These are phyloP conservation scores for Podospora australis DNA, from an alignment of 495 filamentous ascomycete genomes.

Conservation along the genomic window DNA sequence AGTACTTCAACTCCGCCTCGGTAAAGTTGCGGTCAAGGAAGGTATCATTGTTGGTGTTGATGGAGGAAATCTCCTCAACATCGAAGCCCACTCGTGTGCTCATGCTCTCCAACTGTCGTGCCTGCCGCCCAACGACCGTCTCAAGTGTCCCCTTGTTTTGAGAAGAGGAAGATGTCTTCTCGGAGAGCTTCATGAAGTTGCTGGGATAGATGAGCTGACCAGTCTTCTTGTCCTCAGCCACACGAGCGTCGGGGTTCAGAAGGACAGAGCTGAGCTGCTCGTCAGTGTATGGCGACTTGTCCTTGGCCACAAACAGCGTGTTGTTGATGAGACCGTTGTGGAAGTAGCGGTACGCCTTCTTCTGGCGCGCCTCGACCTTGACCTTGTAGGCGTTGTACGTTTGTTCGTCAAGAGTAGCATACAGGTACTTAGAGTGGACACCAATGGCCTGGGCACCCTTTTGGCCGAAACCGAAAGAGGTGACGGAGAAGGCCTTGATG, in stretches of 20 bases:
- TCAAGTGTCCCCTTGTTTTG: conserved; percentile 59
- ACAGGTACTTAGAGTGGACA: conserved; percentile 94
- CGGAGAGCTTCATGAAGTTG: conserved; percentile 51
- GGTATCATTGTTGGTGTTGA: conserved; percentile 88
- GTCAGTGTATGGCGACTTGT: conserved; percentile 79
- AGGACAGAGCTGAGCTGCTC: conserved; percentile 81
- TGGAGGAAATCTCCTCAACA: conserved; percentile 73
- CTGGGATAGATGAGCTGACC: conserved; percentile 65
- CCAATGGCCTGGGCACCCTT: conserved; percentile 97
- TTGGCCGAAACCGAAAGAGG: conserved; percentile 98
- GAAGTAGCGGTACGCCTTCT: conserved; percentile 97
- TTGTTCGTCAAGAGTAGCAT: conserved; percentile 81
- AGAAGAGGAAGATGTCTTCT: conserved; percentile 28
- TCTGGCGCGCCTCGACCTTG: conserved; percentile 88
- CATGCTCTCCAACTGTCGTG: conserved; percentile 57
- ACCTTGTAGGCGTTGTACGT: conserved; percentile 74
- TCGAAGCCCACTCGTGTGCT: conserved; percentile 90
- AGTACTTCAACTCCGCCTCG: conserved; percentile 71
- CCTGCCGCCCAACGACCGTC: conserved; percentile 49
- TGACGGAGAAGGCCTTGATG: conserved; percentile 96
- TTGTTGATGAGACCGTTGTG: conserved; percentile 97
- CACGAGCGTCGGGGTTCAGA: conserved; percentile 91
- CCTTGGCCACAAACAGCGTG: conserved; percentile 93
- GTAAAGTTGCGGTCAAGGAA: conserved; percentile 97
- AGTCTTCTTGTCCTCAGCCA: conserved; percentile 75